These are phyloP conservation scores for Chytridium lagenaria DNA, from an alignment of 371 early-diverging fungal genomes.

Conservation along the genomic window DNA sequence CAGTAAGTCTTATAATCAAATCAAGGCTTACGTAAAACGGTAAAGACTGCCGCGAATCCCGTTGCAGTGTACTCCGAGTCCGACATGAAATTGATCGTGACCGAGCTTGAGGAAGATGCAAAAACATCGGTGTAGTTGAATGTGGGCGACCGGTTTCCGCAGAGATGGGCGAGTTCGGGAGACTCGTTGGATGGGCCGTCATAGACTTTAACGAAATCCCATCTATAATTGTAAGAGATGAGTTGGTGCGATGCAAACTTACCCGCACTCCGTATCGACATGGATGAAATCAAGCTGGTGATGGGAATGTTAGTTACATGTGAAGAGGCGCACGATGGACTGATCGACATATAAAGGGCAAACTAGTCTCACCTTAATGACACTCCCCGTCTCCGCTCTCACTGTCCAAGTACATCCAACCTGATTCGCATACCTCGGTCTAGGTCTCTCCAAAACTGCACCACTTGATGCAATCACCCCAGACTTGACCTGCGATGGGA, in stretches of 20 bases:
- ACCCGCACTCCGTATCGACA: slow-evolving; percentile 35
- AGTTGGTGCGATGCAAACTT: not conserved
- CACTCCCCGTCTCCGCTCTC: not conserved
- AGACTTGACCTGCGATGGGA: too few relatives aligned
- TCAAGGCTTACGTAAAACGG: slow-evolving; percentile 18
- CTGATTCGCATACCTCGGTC: not conserved
- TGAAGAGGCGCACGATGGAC: not conserved
- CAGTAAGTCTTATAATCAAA: not conserved
- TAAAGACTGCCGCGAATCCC: slow-evolving; percentile 28
- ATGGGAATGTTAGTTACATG: not conserved
- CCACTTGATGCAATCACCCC: too few relatives aligned
- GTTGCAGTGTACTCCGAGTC: slow-evolving; percentile 20
- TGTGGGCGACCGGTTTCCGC: slow-evolving; percentile 23
- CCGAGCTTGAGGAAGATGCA: slow-evolving; percentile 7
- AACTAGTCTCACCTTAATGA: not conserved
- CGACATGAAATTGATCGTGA: slow-evolving; percentile 19
- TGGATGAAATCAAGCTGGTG: slow-evolving; percentile 23
- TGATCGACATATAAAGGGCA: too few relatives aligned
- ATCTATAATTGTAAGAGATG: slow-evolving; percentile 11
- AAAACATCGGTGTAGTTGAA: slow-evolving; percentile 23
- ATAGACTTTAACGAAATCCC: slow-evolving; percentile 27
- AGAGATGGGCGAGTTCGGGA: slow-evolving; percentile 12
- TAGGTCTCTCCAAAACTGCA: too few relatives aligned
- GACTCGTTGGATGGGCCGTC: slow-evolving; percentile 11
- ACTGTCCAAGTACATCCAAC: not conserved